These are phyloP conservation scores for Phytophthora hibernalis DNA, from an alignment of 352 stramenopile species.

Conservation along the genomic window DNA sequence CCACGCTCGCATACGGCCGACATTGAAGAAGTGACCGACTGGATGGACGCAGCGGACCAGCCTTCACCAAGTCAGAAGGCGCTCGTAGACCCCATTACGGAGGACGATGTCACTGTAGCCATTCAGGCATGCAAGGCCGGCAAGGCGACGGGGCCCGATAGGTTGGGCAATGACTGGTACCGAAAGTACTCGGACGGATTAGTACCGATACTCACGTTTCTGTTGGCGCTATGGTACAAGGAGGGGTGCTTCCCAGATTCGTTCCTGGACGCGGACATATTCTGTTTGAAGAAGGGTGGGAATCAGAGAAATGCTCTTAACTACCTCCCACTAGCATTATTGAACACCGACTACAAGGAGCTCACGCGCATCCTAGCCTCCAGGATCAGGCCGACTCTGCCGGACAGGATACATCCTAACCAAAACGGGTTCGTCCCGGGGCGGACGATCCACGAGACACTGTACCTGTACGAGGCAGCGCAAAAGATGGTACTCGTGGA, in stretches of 20 bases:
- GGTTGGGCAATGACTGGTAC: no score
- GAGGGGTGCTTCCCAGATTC: neutral
- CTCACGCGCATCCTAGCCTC: neutral
- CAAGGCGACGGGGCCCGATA: no score
- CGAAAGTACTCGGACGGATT: no score
- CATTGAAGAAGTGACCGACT: neutral
- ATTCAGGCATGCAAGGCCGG: no score
- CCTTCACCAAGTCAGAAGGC: neutral
- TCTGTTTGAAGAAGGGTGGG: neutral
- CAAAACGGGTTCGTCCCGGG: neutral
- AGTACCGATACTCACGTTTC: neutral
- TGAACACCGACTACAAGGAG: neutral
- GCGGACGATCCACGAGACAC: no score
- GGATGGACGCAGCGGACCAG: neutral
- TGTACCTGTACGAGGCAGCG: no score
- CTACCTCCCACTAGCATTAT: neutral
- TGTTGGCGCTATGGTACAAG: neutral
- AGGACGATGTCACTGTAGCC: no score
- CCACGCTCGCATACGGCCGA: neutral
- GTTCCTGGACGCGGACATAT: no score
- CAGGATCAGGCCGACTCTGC: neutral
- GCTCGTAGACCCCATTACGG: no score
- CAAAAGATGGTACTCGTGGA: no score
- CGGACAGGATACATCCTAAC: neutral
- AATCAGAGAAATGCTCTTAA: neutral